Conservation (phyloP, 331 rosid species). For the Malus hybrid region DNA sequence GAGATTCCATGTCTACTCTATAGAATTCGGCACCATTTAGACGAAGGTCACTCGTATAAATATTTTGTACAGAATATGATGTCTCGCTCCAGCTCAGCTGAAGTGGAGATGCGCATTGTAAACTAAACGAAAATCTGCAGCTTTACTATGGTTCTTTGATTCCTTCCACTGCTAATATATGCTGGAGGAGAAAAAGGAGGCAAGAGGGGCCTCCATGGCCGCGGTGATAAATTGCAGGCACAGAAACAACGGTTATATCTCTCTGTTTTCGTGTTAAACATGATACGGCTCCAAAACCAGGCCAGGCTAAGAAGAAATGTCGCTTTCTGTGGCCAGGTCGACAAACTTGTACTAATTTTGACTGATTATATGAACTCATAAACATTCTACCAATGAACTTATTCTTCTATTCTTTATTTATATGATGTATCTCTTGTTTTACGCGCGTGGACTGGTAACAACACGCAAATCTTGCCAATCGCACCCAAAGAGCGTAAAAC, state of each 20-base stretch:
- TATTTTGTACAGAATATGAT: not conserved
- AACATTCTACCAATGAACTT: not conserved
- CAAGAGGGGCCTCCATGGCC: too few relatives aligned
- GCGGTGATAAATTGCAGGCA: too few relatives aligned
- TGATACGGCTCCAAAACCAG: too few relatives aligned
- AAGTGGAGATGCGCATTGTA: not conserved
- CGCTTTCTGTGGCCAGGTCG: too few relatives aligned
- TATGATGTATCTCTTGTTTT: not conserved
- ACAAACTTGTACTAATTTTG: not conserved
- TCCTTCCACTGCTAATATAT: not conserved
- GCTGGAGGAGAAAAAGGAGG: not conserved
- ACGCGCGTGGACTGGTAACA: too few relatives aligned
- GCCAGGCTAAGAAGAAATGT: too few relatives aligned
- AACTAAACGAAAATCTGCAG: not conserved
- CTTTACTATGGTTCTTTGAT: not conserved
- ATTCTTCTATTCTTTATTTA: not conserved
- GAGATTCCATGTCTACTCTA: constrained; percentile 26
- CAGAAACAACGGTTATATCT: too few relatives aligned
- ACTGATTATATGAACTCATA: not conserved
- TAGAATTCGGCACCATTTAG: not conserved
- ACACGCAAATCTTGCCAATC: too few relatives aligned
- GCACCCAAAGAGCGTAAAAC: too few relatives aligned
- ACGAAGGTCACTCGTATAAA: not conserved
- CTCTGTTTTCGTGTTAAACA: too few relatives aligned
- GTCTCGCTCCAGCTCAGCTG: not conserved